phyloP scores from a whole-genome alignment of 2,329 filamentous ascomycete genomes.

The Botrytis galanthina region DNA sequence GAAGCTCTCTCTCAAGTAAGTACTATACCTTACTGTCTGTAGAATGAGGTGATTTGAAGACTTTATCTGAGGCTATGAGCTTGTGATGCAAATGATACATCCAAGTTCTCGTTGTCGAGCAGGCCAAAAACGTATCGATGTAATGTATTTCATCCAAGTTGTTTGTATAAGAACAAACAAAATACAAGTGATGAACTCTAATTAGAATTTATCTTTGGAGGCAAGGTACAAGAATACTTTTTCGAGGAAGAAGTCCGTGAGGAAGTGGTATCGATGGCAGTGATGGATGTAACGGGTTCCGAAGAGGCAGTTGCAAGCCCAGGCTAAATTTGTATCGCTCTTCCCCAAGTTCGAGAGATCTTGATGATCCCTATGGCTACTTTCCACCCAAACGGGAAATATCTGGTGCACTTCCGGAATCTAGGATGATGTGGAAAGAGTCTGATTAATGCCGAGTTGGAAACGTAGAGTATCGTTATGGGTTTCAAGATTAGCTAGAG shows the following conservation, averaged over 20 bases:
- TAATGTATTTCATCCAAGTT: not conserved
- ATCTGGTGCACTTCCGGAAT: conserved; percentile 13
- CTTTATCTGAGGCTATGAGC: not conserved
- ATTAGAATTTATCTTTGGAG: conserved; percentile 5
- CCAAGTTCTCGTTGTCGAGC: conserved; percentile 2
- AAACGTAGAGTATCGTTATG: conserved; percentile 1
- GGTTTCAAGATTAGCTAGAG: conserved; percentile 16
- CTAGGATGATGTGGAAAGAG: not conserved
- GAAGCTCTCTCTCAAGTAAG: conserved; percentile 4
- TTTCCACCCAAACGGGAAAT: conserved; percentile 8
- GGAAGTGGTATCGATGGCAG: not conserved
- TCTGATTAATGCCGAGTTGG: conserved; percentile 13
- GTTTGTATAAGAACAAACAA: not conserved
- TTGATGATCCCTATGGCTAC: conserved; percentile 2
- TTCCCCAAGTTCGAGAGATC: not conserved
- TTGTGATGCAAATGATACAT: conserved; percentile 2
- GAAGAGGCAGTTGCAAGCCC: conserved; percentile 10
- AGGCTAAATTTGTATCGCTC: conserved; percentile 8
- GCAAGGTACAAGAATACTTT: not conserved
- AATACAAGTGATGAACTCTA: not conserved
- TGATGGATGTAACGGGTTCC: not conserved
- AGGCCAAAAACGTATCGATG: not conserved
- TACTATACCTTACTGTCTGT: conserved; percentile 18
- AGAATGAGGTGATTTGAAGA: conserved; percentile 5
- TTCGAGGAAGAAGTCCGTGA: not conserved